Evolutionary conservation across 1,284 basidiomycete species (phyloP), one percentile per base, ranked within the genome.

Genomic region (Naganishia albida): DNA sequence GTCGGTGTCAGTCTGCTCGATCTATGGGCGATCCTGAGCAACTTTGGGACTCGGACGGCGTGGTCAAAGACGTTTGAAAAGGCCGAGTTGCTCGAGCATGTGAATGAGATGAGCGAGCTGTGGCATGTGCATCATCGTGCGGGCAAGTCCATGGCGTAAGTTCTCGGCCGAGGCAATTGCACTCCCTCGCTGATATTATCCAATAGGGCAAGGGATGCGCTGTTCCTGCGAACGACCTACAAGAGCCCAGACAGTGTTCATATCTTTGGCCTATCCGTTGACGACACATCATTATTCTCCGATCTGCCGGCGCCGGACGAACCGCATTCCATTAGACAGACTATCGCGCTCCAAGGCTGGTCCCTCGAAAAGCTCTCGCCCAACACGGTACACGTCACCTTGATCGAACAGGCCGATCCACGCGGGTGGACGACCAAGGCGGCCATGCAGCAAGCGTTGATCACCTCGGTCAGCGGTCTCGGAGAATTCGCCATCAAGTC

Each of bases 1-100:
- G 94, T 99, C 39, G 96, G 95, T 23, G 87, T 99, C 1, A 87
- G 91, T 16, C 83, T 99, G 1, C 99, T 95, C 94, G 96, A 99
- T 76, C 81, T 99, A n/a, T 96, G 90, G 72, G 87, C 88, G 25
- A 87, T 90, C 1, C 87, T 98, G 54, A 86, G 87, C 30, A 90
- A 88, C 18, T 90, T 91, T 0, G 92, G 93, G 0, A 88, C 90
- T 2, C 84, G 88, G 62, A 80, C 85, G 7, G 86, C 87, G 64
- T 99, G 94, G 95, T 94, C 98, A 77, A 93, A 89, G 77, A 85
- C 87, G 62, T 86, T 91, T 67, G 93, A 96, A 68, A 91, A 94
- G 69, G 89, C 88, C 1, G 80, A 83, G 1, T 81, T 98, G 28
- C 80, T 99, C 26, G 91, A 95, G 74, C 92, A 98, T 71, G 87